Evolutionary conservation across 345 rosid species (phyloP).

Genomic region (Pistacia atlantica): DNA sequence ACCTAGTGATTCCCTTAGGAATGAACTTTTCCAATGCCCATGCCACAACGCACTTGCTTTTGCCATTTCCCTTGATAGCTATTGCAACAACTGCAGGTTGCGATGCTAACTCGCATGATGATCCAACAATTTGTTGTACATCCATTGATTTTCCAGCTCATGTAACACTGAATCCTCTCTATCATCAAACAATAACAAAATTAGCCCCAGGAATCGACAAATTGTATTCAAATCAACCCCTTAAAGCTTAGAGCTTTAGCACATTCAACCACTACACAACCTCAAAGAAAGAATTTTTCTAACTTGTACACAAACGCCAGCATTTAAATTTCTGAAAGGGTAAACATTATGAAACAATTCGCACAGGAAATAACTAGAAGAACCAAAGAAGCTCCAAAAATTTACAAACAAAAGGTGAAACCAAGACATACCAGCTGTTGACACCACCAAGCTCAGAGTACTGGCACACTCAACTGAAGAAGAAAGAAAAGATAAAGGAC

Average conservation of each 20-base stretch:
- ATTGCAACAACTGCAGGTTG: constrained; percentile 51
- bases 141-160: constrained; percentile 34
- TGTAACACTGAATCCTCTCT: constrained; percentile 1
- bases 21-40: constrained; percentile 64
- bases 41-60: constrained; percentile 50
- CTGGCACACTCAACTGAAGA: no score
- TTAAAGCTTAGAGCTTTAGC: not conserved
- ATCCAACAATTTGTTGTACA: constrained; percentile 34
- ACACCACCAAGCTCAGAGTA: no score
- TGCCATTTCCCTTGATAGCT: constrained; percentile 70
- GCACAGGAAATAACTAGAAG: no score
- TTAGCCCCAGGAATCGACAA: not conserved
- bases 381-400: no score
- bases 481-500: no score
- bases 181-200: not conserved
- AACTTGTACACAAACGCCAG: no score
- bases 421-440: no score
- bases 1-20: constrained; percentile 49
- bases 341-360: no score
- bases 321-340: no score
- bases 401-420: no score
- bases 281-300: not conserved
- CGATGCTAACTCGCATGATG: constrained; percentile 20
- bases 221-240: not conserved
- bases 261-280: not conserved